phyloP scores from a whole-genome alignment of 176 grass and related monocot genomes.

The Triticum timopheevii region DNA sequence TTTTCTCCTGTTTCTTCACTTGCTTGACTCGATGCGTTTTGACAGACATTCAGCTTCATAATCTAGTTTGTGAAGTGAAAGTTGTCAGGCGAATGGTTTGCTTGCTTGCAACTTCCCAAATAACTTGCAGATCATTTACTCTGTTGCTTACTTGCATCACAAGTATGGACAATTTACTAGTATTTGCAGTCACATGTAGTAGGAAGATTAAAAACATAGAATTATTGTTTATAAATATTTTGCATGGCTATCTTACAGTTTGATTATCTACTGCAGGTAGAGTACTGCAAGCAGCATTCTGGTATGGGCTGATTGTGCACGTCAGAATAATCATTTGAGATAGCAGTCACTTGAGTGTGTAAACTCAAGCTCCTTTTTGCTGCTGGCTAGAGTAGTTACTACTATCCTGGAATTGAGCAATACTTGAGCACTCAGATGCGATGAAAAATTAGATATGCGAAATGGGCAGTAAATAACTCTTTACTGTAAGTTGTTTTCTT shows the following conservation, averaged over 20 bases:
- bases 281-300: slow-evolving; percentile 84
- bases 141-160: neutral
- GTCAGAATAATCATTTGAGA: slow-evolving; percentile 50
- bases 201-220: neutral
- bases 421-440: neutral
- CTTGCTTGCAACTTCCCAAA: neutral
- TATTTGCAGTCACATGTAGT: slow-evolving; percentile 1
- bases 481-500: neutral
- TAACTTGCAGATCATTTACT: neutral
- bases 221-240: neutral
- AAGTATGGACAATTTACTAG: neutral
- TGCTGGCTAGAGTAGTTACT: neutral
- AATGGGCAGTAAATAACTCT: neutral
- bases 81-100: neutral
- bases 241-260: slow-evolving; percentile 12
- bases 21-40: neutral
- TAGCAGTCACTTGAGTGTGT: neutral
- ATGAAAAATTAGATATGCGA: neutral
- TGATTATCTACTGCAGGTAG: slow-evolving; percentile 54
- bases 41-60: neutral
- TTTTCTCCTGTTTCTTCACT: neutral
- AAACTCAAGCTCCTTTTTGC: neutral
- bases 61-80: neutral
- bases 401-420: slow-evolving; percentile 1
- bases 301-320: slow-evolving; percentile 91